phyloP scores from a whole-genome alignment of 129 eudicot species.

The Centella asiatica region DNA sequence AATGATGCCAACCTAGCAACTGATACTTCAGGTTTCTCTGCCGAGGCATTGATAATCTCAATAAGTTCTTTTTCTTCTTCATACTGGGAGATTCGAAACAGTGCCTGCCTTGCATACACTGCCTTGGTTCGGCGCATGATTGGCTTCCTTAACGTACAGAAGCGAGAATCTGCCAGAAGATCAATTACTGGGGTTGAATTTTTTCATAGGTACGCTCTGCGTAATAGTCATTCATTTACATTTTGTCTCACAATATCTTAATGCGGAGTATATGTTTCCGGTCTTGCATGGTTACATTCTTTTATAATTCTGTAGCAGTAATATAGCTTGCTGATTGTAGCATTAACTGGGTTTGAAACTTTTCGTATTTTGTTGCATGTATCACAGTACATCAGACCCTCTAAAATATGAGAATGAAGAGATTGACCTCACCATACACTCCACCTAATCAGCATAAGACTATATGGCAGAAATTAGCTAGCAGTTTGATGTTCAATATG shows the following conservation, averaged over 20 bases:
- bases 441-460: too few relatives aligned
- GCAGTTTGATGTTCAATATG: too few relatives aligned
- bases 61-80: conserved; percentile 11
- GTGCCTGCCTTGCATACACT: conserved; percentile 58
- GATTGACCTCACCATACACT: too few relatives aligned
- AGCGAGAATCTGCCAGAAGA: conserved; percentile 83
- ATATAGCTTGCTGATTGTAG: not conserved
- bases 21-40: conserved; percentile 88
- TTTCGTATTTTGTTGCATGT: too few relatives aligned
- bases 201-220: conserved; percentile 67
- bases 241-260: not conserved
- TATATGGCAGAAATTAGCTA: too few relatives aligned
- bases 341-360: not conserved
- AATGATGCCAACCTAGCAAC: conserved; percentile 93
- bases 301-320: not conserved
- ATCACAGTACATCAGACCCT: too few relatives aligned
- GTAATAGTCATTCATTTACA: not conserved
- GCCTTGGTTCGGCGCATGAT: conserved; percentile 93
- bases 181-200: conserved; percentile 87
- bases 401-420: too few relatives aligned
- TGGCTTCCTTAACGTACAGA: conserved; percentile 87
- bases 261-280: not conserved
- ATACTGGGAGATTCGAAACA: conserved; percentile 7
- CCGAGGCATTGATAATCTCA: conserved; percentile 77
- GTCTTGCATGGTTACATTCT: not conserved